Percentiles rank a stretch among this genome's conserved stretches.
phyloP scores from a whole-genome alignment of 208 protist genomes.

The Porcisia deanei region DNA sequence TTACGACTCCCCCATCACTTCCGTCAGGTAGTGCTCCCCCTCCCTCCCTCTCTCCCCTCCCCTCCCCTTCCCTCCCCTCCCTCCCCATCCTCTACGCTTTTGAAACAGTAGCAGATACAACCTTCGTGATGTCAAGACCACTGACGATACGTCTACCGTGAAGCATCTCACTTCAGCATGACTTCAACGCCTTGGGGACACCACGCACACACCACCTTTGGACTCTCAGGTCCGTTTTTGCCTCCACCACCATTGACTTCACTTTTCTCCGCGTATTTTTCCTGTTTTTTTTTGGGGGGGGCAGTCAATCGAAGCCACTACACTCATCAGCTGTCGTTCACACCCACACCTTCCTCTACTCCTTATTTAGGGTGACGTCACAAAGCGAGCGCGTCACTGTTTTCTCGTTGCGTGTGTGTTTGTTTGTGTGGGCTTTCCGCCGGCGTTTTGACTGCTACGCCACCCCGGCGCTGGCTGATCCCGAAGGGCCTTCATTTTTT shows the following conservation, averaged over 20 bases:
- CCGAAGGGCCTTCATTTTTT: background rate
- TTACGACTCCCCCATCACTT: background rate
- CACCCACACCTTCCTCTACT: background rate
- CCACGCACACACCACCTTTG: background rate
- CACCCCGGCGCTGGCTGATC: background rate
- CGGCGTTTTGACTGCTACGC: background rate
- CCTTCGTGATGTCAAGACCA: background rate
- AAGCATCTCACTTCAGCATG: background rate
- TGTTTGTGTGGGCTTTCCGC: background rate
- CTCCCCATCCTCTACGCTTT: background rate
- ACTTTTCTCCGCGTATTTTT: constrained; percentile 2
- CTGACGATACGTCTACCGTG: background rate
- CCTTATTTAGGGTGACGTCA: background rate
- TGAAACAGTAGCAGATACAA: background rate
- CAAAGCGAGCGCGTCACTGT: background rate
- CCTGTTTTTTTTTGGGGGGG: background rate
- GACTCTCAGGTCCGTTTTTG: background rate
- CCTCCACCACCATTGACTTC: background rate
- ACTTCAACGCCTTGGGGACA: background rate
- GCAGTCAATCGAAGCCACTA: background rate
- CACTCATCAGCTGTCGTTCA: background rate
- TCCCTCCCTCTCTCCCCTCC: too few species aligned
- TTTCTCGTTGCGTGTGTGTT: background rate
- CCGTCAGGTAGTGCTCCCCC: background rate
- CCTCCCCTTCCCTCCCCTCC: too few species aligned